Base-by-base conservation (phyloP, 129 eudicot genomes). In the Erigeron canadensis region DNA sequence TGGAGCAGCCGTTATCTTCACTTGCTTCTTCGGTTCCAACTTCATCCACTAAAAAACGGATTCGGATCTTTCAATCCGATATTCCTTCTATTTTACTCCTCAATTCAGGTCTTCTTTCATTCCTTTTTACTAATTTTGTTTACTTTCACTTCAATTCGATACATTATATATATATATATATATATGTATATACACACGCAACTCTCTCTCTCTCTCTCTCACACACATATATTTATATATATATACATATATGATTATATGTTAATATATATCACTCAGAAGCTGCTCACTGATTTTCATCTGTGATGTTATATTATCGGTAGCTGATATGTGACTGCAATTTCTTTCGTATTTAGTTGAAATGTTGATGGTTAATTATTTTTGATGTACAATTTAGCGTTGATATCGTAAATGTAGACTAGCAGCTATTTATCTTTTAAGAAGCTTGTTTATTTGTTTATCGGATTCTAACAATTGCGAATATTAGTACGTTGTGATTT, bases 41-140 rank as follows among this genome's bases (percentile, higher is more conserved):
- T 62, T 71, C 87, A 38, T 86, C 92, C 10, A 80, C 89, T 23
- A 86, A 75, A 67, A 75, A 55, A 5, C 88, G 86, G 74, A 72
- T 82, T 66, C 89, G 71, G 81, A 86, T 89, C 88, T 89, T 89
- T 56, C 81, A 86, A 67, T 67, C 81, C 13, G 81, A 86, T 60
- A 80, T 89, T 78, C 92, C 87, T 1, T 71, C 83, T 13, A 50
- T 89, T 51, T 53, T 89, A 40, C 66, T 45, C 12, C 66, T 45
- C 12, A 66, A 65, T 73, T 69, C 80, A 77, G 96, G 90, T 86
- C 34, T 28, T 28, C 34, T 28, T 28, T 28, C 34, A 28, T 28
- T 28, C 2, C 34, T 28, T 1, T 28, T 0, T 2, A 28, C 54
- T n/a, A n/a, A 7, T n/a, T 10, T 2, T 11, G 37, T 44, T 8